Base-by-base conservation (phyloP, 805 yeast species). In the Scheffersomyces ergatensis region DNA sequence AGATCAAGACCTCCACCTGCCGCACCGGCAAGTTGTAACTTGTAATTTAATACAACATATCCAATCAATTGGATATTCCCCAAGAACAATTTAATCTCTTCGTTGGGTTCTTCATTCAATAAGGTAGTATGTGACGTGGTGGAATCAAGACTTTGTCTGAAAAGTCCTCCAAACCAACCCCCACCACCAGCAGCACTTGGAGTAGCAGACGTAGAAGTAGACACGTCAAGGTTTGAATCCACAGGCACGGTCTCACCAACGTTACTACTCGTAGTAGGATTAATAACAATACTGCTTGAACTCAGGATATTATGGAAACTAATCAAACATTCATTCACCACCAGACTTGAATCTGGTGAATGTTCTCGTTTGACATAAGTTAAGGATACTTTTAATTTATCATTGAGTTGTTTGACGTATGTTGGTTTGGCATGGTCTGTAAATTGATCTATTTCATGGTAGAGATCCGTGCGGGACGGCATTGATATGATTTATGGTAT, bases 61-160 rank as follows among this genome's bases (percentile, higher is more conserved):
- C 76, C 76, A 33, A 65, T 45, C 38, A 70, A 44, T 47, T 70
- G 76, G 17, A 68, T 43, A 44, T 68, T 60, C 0, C 73, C 74
- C 24, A 69, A 48, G 34, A 61, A 55, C 3, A 67, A 46, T 5
- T 48, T 36, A 39, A 48, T 36, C n/a, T 34, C 40, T 12, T 36
- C 27, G 8, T 20, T 19, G 8, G 33, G 37, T 14, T 21, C 14
- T 5, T 21, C 13, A 15, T 29, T 29, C 15, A 29, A 29, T 14
- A 15, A 14, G 8, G 17, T 29, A 15, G 32, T 29, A 29, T 15
- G 7, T 5, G 32, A 29, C 17, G 13, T 13, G 18, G 32, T 29
- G 5, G 32, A 29, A 6, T 29, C 32, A 29, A 29, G 32, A 29
- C 32, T 29, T 15, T 14, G 32, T 14, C 32, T 29, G 11, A 29